Percentiles rank a stretch among this genome's conserved stretches.
phyloP scores from a whole-genome alignment of 2,329 filamentous ascomycete species.

The Cladosporium colombiae region DNA sequence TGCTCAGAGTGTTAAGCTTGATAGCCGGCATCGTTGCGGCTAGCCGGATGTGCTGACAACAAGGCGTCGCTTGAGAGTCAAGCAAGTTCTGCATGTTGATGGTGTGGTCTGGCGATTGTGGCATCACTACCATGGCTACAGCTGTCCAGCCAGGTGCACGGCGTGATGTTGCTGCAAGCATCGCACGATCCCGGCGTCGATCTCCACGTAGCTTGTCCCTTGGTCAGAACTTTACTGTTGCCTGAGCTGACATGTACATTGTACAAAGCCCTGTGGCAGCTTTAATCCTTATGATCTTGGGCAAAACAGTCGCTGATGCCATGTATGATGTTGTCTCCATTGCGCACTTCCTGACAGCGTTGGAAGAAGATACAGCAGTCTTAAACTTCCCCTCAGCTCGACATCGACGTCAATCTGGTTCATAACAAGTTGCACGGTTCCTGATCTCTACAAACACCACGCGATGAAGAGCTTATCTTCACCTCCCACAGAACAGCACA shows the following conservation, averaged over 20 bases:
- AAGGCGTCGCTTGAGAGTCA: neutral
- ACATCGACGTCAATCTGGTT: neutral
- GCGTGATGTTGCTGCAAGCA: neutral
- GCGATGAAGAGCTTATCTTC: neutral
- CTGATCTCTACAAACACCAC: neutral
- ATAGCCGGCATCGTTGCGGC: neutral
- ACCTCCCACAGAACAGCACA: neutral
- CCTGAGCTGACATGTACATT: neutral
- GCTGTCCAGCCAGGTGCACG: neutral
- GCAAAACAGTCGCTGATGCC: neutral
- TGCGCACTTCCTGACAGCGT: neutral
- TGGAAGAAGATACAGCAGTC: neutral
- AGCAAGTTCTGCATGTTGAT: neutral
- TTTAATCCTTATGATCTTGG: neutral
- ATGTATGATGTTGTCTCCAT: neutral
- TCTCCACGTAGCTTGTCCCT: neutral
- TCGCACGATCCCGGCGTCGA: constrained; percentile 2
- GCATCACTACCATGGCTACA: neutral
- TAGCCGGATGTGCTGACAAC: neutral
- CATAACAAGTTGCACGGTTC: neutral
- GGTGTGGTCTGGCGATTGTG: neutral
- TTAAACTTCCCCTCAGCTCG: neutral
- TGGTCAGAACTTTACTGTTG: neutral
- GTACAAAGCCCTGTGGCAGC: neutral
- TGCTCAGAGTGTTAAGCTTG: neutral